These are phyloP conservation scores for Magnusiomyces paraingens DNA, from an alignment of 1,139 yeast genomes.

Conservation along the genomic window DNA sequence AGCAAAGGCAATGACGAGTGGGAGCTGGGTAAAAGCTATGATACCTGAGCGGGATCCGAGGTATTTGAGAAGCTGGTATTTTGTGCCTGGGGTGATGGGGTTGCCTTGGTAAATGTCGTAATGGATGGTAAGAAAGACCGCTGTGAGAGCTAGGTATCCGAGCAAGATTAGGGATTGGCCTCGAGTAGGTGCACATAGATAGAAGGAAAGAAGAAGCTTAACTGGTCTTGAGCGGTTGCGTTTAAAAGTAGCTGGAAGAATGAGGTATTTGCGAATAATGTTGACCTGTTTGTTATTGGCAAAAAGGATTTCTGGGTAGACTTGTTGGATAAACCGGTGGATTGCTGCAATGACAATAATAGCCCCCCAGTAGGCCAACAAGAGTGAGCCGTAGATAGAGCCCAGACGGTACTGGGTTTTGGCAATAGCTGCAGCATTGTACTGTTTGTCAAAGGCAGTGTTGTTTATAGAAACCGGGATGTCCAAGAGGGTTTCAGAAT, in stretches of 20 bases:
- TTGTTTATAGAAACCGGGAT: background rate
- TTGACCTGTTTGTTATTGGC: conserved; percentile 18
- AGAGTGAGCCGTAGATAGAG: conserved; percentile 22
- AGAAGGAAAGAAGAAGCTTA: conserved; percentile 19
- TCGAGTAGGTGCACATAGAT: conserved; percentile 29
- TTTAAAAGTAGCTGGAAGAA: conserved; percentile 32
- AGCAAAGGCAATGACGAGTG: conserved; percentile 50
- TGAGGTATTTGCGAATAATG: conserved; percentile 24
- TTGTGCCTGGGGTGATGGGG: conserved; percentile 20
- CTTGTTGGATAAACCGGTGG: conserved; percentile 17
- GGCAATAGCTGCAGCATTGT: conserved; percentile 11
- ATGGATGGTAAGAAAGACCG: conserved; percentile 22
- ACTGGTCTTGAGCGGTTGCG: conserved; percentile 28
- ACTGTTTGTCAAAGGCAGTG: conserved; percentile 4
- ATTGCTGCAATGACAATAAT: conserved; percentile 19
- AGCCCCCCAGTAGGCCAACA: conserved; percentile 25
- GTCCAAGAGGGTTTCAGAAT: background rate
- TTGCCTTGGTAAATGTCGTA: conserved; percentile 21
- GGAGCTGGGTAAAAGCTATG: conserved; percentile 49
- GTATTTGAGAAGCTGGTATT: conserved; percentile 34
- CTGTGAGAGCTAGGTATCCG: conserved; percentile 26
- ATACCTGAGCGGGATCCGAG: conserved; percentile 58
- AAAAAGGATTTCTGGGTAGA: conserved; percentile 18
- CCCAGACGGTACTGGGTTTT: conserved; percentile 30
- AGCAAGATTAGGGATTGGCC: conserved; percentile 29